phyloP scores from a whole-genome alignment of 345 rosid species.

The Populus pruinosa region DNA sequence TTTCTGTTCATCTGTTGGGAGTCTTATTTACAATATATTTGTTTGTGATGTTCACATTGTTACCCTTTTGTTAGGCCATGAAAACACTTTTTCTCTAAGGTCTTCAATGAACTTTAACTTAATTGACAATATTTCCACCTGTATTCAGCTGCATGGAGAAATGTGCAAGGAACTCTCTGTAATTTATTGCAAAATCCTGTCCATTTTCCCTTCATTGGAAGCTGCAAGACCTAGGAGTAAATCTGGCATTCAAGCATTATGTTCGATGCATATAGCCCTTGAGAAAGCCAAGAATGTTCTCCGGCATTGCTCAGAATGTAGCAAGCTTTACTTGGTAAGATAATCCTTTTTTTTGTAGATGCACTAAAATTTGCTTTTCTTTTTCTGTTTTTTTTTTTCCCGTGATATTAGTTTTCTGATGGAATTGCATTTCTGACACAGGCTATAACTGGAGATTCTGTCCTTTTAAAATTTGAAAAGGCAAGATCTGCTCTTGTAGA shows the following conservation, averaged over 20 bases:
- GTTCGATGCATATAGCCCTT: slow-evolving; percentile 88
- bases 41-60: not conserved
- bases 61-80: not conserved
- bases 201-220: slow-evolving; percentile 86
- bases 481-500: slow-evolving; percentile 66
- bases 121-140: slow-evolving; percentile 1
- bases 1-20: not conserved
- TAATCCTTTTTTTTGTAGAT: not conserved
- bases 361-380: not conserved
- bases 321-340: slow-evolving; percentile 90
- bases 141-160: slow-evolving; percentile 79
- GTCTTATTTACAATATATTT: not conserved
- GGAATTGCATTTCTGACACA: slow-evolving; percentile 25
- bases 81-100: not conserved
- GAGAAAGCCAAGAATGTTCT: slow-evolving; percentile 84
- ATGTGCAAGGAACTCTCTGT: slow-evolving; percentile 77
- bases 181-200: slow-evolving; percentile 62
- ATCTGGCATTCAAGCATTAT: slow-evolving; percentile 93
- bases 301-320: slow-evolving; percentile 86
- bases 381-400: not conserved
- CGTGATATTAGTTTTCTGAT: slow-evolving; percentile 2
- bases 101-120: not conserved
- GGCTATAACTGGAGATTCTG: slow-evolving; percentile 96
- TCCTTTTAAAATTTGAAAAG: slow-evolving; percentile 80
- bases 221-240: slow-evolving; percentile 96